Base-by-base conservation (phyloP, 345 rosid species). In the Hibiscus syriacus region DNA sequence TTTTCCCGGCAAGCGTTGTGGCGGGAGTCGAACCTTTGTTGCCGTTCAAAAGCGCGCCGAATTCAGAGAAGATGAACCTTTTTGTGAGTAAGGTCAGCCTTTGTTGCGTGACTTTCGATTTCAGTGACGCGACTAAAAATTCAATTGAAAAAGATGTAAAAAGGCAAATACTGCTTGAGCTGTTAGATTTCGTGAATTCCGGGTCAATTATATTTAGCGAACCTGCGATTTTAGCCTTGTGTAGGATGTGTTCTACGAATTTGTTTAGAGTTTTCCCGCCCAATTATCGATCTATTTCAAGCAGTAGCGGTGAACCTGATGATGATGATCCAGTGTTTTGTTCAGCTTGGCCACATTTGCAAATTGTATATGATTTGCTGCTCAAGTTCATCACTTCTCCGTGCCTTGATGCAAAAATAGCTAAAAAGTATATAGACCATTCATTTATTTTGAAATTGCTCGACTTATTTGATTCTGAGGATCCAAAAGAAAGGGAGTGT, bases 281-380 rank as follows among this genome's bases (percentile, higher is more conserved):
- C 2, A 87, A 78, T 73, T 84, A 81, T 41, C 77, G 86, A 79
- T 81, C 82, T 64, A 60, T 22, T 63, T 63, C 68, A 0, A 69
- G 66, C 34, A 52, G 14, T 23, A 19, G 56, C 6, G 84, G 84
- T 29, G 97, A 87, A 38, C 82, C 83, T 54, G 90, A 89, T 48
- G 88, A 83, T 39, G 93, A 87, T 26, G 96, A 92, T 55, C 96
- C 90, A 0, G 75, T 80, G 81, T 87, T 91, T 5, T 92, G 89
- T 74, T 92, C 97, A n/a, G 84, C 93, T 2, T 91, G 97, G 97
- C 89, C 92, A 14, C 97, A 91, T 81, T 77, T 91, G 80, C 93
- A 91, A 53, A 86, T 87, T 55, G 91, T 91, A 56, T 91, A 89
- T 53, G 97, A 91, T 69, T 70, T 91, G 77, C 52, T 91, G 74